phyloP scores from a whole-genome alignment of 306 rosid genomes.

The Dalbergia cultrata region DNA sequence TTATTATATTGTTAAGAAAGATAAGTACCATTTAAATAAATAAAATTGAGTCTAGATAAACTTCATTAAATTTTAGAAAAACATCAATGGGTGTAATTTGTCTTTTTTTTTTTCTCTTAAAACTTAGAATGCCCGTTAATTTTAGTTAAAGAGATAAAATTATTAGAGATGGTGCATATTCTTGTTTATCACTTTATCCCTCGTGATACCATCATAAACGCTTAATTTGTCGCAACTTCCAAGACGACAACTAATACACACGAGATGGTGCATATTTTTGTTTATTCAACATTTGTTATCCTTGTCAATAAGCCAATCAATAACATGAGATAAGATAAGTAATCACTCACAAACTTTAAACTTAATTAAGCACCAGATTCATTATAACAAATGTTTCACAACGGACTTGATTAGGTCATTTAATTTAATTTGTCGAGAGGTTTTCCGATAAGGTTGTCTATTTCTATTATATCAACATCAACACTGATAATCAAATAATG shows the following conservation, averaged over 20 bases:
- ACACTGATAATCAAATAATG: background rate
- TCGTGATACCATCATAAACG: background rate
- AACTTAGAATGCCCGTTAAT: no score
- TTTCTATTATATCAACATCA: background rate
- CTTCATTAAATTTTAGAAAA: no score
- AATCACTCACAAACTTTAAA: background rate
- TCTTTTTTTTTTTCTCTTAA: no score
- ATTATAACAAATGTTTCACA: background rate
- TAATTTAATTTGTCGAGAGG: background rate
- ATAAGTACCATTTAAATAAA: no score
- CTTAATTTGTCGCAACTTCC: background rate
- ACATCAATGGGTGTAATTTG: no score
- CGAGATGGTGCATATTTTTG: background rate
- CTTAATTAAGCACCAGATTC: background rate
- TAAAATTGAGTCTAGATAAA: no score
- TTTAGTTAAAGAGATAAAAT: no score
- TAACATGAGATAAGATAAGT: background rate
- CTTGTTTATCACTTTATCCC: background rate
- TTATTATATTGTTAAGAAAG: no score
- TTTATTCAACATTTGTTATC: background rate
- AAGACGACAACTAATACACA: background rate
- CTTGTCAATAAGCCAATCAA: constrained; percentile 11
- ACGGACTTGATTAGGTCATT: background rate
- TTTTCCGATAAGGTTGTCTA: background rate
- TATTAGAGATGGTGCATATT: no score